Evolutionary conservation across 345 rosid genomes (phyloP).

Genomic region (Citrus inodora): DNA sequence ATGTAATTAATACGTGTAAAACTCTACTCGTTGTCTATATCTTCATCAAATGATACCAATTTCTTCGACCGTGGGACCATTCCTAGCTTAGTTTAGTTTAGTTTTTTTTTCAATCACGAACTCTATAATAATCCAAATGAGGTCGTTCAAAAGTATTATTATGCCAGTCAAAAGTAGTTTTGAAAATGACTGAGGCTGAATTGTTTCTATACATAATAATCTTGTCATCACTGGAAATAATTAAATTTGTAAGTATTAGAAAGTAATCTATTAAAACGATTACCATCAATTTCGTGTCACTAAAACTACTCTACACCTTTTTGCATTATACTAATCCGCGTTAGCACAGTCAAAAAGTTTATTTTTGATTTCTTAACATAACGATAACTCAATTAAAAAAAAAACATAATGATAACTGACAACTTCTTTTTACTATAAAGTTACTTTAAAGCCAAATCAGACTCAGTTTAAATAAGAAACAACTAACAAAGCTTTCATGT

Average conservation of each 20-base stretch:
- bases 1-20: too few species aligned
- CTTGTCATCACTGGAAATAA: background rate
- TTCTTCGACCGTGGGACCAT: too few species aligned
- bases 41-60: too few species aligned
- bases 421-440: background rate
- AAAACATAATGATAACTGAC: background rate
- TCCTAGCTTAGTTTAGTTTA: too few species aligned
- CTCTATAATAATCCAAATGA: too few species aligned
- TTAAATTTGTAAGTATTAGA: background rate
- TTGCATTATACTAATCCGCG: background rate
- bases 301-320: background rate
- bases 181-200: background rate
- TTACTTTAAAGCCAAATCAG: background rate
- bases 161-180: background rate
- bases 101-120: too few species aligned
- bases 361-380: too few species aligned
- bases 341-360: background rate
- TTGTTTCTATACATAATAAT: background rate
- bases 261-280: background rate
- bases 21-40: too few species aligned
- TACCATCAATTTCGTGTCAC: background rate
- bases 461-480: background rate
- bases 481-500: too few species aligned
- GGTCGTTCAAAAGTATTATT: background rate
- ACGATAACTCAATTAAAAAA: background rate